Evolutionary conservation across 805 yeast genomes (phyloP), one percentile per base, ranked within the genome.

Genomic region (Priceomyces melissophilus): DNA sequence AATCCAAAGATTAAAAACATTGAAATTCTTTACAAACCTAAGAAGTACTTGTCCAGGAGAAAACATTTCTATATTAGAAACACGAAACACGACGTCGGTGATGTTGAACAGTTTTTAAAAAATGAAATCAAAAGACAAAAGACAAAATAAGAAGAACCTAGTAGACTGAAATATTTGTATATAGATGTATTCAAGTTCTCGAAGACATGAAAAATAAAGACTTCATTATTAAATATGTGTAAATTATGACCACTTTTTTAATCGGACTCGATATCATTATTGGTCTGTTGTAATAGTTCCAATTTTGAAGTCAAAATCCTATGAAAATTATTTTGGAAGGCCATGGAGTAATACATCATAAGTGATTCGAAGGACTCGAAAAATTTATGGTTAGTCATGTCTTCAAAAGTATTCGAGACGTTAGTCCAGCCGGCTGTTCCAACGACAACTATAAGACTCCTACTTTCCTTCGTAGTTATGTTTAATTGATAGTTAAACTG

Each of bases 1-100:
- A 84, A 84, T 46, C 96, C 97, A 6, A 71, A 79, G 40, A 74
- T 93, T 41, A 77, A 81, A 47, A 78, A 83, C 61, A 73, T 91
- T 39, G 97, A 90, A 63, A 62, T 89, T 30, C 63, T 91, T 46
- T 76, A 85, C 63, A 82, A 82, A 63, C 91, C 95, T 30, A 63
- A 67, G 47, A 78, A 76, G 56, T 82, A 87, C 63, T 79, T 84
- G 71, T 55, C 69, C 10, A 81, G 96, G 77, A 79, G 81, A 66
- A 91, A 87, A 73, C 91, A 88, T 54, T 90, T 84, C 74, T 93
- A 87, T 66, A 84, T 93, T 57, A 84, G 96, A 69, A 84, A 77
- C 62, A 73, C 83, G 38, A 81, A 79, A 57, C 67, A 81, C 61
- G 95, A 87, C 62, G 90, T 83, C 37, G 83, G 81, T 47, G 89